Evolutionary conservation across 1,139 yeast species (phyloP).

Genomic region (Candida frijolesensis): DNA sequence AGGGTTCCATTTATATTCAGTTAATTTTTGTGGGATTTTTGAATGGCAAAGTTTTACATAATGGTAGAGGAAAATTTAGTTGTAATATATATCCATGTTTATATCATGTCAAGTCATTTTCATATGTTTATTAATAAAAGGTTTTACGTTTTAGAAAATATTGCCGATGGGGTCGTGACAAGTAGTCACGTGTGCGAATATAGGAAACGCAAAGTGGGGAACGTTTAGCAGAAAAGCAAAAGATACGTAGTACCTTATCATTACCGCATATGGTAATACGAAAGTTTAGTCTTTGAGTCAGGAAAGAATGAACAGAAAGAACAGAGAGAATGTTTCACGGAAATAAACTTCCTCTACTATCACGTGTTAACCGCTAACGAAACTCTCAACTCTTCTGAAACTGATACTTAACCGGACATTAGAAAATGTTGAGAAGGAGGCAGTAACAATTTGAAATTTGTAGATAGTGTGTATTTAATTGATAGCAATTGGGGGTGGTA

Average conservation of each 20-base stretch:
- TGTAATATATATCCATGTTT: constrained; percentile 2
- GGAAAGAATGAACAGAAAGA: too few relatives aligned
- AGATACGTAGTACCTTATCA: not conserved
- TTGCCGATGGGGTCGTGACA: not conserved
- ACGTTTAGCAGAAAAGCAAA: not conserved
- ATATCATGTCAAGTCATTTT: constrained; percentile 4
- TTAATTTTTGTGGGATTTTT: not conserved
- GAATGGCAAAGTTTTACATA: not conserved
- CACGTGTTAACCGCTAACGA: too few relatives aligned
- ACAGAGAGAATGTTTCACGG: too few relatives aligned
- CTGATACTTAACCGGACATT: too few relatives aligned
- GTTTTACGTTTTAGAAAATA: constrained; percentile 1
- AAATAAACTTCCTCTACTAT: too few relatives aligned
- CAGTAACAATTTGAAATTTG: too few relatives aligned
- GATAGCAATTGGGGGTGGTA: too few relatives aligned
- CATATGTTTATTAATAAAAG: constrained; percentile 6
- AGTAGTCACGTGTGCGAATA: not conserved
- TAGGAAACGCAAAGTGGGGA: not conserved
- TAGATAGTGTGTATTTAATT: too few relatives aligned
- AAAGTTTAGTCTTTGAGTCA: not conserved
- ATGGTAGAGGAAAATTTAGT: constrained; percentile 3
- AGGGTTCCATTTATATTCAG: not conserved
- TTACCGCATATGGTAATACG: not conserved
- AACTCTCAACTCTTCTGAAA: too few relatives aligned
- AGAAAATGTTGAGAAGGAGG: too few relatives aligned